Evolutionary conservation across 768 basidiomycete species (phyloP).

Genomic region (Glaciozyma martinii): DNA sequence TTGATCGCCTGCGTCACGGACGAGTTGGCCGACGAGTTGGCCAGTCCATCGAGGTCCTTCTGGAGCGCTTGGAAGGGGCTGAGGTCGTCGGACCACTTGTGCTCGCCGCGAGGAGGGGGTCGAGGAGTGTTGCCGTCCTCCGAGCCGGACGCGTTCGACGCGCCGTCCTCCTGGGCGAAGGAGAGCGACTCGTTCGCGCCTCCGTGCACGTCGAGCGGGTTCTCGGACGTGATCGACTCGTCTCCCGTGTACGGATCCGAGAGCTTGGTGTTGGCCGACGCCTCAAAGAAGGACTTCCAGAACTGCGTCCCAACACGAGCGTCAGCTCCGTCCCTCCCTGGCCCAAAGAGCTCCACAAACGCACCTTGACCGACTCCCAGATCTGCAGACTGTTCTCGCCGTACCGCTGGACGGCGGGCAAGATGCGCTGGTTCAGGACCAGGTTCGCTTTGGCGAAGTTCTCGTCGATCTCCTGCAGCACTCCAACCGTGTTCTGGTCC

Average conservation of each 20-base stretch:
- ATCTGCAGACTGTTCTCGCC: constrained; percentile 79
- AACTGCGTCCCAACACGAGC: constrained; percentile 50
- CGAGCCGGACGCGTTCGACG: background rate
- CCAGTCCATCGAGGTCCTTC: background rate
- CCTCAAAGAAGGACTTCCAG: constrained; percentile 93
- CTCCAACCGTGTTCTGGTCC: constrained; percentile 86
- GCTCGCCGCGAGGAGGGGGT: background rate
- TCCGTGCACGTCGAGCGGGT: constrained; percentile 33
- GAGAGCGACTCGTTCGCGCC: background rate
- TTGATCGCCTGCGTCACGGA: background rate
- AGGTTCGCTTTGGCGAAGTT: constrained; percentile 87
- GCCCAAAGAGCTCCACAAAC: constrained; percentile 32
- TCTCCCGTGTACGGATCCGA: constrained; percentile 47
- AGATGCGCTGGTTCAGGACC: constrained; percentile 63
- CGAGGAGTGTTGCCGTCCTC: background rate
- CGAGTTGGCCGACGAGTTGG: background rate
- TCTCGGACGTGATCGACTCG: constrained; percentile 54
- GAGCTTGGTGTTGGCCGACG: constrained; percentile 78
- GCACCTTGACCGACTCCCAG: constrained; percentile 77
- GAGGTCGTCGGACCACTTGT: background rate
- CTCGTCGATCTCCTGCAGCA: constrained; percentile 88
- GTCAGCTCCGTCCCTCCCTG: background rate
- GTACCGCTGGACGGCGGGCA: constrained; percentile 85
- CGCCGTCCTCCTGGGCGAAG: constrained; percentile 2
- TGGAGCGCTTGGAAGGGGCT: background rate